A percentile compares a stretch with the other conserved stretches of the same genome.
Evolutionary conservation across 192 early-diverging fungal species (phyloP).

Genomic region (Paraglomus brasilianum): DNA sequence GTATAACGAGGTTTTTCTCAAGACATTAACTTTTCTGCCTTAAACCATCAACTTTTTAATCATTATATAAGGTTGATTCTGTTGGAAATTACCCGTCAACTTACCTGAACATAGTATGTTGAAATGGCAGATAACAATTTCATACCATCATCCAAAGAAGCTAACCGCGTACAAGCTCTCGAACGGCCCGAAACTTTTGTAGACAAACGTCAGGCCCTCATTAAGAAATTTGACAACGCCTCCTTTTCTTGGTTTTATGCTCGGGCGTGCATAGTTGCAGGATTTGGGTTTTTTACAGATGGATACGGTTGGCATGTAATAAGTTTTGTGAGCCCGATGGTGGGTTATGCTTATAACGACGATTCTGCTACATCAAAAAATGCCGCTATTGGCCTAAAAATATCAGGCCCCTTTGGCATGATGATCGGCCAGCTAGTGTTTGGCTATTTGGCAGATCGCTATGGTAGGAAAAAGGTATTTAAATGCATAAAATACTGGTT

Average conservation of each 20-base stretch:
- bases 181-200: too few relatives aligned
- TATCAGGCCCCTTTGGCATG: slow-evolving; percentile 81
- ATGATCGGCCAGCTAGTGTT: slow-evolving; percentile 86
- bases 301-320: slow-evolving; percentile 95
- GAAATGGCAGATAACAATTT: too few relatives aligned
- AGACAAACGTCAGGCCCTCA: slow-evolving; percentile 32
- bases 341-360: slow-evolving; percentile 61
- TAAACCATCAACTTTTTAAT: too few relatives aligned
- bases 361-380: slow-evolving; percentile 48
- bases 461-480: slow-evolving; percentile 79
- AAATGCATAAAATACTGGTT: too few relatives aligned
- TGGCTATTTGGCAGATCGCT: slow-evolving; percentile 74
- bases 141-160: too few relatives aligned
- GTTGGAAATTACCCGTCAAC: too few relatives aligned
- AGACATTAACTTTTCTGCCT: too few relatives aligned
- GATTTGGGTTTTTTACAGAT: slow-evolving; percentile 86
- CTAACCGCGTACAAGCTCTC: too few relatives aligned
- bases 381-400: slow-evolving; percentile 82
- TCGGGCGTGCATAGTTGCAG: slow-evolving; percentile 66
- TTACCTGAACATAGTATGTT: too few relatives aligned
- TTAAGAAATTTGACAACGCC: slow-evolving; percentile 55
- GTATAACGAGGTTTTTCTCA: too few relatives aligned
- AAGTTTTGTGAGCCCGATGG: slow-evolving; percentile 80
- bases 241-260: slow-evolving; percentile 75
- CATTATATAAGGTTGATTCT: too few relatives aligned